Evolutionary conservation across 805 yeast species (phyloP).

Genomic region (Yamadazyma sp.): DNA sequence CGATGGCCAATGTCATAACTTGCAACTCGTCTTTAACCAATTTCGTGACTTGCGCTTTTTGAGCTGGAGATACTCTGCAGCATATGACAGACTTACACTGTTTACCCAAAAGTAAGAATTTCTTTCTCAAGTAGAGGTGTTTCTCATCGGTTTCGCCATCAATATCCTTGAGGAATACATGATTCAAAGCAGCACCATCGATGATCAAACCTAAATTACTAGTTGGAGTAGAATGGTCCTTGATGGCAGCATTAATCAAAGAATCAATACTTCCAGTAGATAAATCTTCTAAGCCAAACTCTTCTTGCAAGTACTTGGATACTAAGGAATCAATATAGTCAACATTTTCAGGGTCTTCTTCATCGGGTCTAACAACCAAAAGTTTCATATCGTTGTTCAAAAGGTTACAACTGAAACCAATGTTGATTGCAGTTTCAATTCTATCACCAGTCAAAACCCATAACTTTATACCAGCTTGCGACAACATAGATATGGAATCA

Average conservation of each 20-base stretch:
- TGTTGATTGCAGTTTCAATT: conserved; percentile 80
- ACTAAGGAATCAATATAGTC: conserved; percentile 6
- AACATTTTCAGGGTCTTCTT: conserved; percentile 44
- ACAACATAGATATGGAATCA: conserved; percentile 62
- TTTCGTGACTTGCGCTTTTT: conserved; percentile 72
- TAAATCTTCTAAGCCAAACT: conserved; percentile 46
- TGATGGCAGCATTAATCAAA: conserved; percentile 49
- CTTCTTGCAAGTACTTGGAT: conserved; percentile 46
- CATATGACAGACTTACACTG: conserved; percentile 78
- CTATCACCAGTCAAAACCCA: conserved; percentile 87
- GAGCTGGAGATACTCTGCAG: conserved; percentile 83
- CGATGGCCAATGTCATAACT: conserved; percentile 79
- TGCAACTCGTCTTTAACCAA: conserved; percentile 61
- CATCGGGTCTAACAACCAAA: conserved; percentile 59
- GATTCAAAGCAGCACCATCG: conserved; percentile 65
- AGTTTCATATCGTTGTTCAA: conserved; percentile 68
- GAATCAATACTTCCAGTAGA: conserved; percentile 50
- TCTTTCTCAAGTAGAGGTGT: conserved; percentile 29
- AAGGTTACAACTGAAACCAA: conserved; percentile 77
- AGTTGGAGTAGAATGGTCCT: conserved; percentile 65
- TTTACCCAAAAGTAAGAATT: conserved; percentile 70
- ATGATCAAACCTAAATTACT: conserved; percentile 60
- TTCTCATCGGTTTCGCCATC: conserved; percentile 12
- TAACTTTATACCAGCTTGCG: conserved; percentile 72
- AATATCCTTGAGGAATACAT: conserved; percentile 38